A percentile compares a stretch with the other conserved stretches of the same genome.
These are phyloP conservation scores for Mycena polygramma DNA, from an alignment of 768 basidiomycete species.

Conservation along the genomic window DNA sequence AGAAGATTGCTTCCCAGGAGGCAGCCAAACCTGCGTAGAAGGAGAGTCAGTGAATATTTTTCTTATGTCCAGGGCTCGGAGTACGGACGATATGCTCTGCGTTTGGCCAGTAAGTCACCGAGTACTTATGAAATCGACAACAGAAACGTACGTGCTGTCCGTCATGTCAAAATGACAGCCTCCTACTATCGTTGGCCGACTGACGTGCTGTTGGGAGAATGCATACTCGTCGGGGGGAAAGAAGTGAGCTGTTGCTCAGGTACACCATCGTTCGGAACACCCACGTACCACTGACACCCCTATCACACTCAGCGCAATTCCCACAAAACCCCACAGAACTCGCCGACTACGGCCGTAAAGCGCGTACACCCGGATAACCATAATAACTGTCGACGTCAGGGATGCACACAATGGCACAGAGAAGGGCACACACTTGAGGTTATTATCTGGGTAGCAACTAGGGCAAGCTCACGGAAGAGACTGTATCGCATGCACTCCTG, in stretches of 20 bases:
- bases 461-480: conserved; percentile 16
- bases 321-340: conserved; percentile 8
- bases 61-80: background rate
- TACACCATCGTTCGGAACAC: background rate
- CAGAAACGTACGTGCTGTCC: conserved; percentile 14
- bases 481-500: conserved; percentile 11
- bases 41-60: background rate
- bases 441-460: conserved; percentile 10
- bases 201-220: conserved; percentile 9
- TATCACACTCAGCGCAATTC: background rate
- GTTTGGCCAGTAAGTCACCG: background rate
- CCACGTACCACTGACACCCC: conserved; percentile 7
- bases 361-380: conserved; percentile 31
- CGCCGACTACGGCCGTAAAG: conserved; percentile 22
- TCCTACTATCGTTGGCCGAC: background rate
- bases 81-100: conserved; percentile 23
- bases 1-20: conserved; percentile 39
- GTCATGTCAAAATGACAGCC: conserved; percentile 24
- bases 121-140: background rate
- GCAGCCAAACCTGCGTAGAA: conserved; percentile 10
- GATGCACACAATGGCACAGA: background rate
- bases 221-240: conserved; percentile 1
- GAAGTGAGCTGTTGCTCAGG: background rate
- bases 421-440: background rate
- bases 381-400: conserved; percentile 2